Evolutionary conservation across 2,329 filamentous ascomycete genomes (phyloP), one percentile per base, ranked within the genome.

Genomic region (Colletotrichum brevisporum): DNA sequence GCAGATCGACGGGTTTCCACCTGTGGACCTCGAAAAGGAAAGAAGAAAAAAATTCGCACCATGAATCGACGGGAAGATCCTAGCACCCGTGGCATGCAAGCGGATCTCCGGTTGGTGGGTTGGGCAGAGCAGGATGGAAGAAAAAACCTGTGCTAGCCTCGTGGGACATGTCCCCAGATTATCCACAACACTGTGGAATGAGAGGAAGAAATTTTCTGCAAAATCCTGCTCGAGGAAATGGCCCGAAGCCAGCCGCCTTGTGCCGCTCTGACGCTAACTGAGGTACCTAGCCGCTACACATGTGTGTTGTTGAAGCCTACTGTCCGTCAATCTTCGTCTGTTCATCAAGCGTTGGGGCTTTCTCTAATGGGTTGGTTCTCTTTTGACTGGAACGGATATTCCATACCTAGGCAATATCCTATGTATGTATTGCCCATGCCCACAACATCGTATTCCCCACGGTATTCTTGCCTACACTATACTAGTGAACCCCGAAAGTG

Each of bases 131-230:
- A 24, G 15, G 15, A 47, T 10, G 21, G 39, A 48, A n/a, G 60
- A 52, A 15, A 31, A 55, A 63, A 54, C 36, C 43, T 47, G 21
- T 62, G 31, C 24, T 54, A 53, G 65, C 53, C 65, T 53, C 65
- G 61, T 68, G 60, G 48, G n/a, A n/a, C n/a, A n/a, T 65, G 24
- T 58, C 65, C 61, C 65, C 65, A 59, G 65, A 54, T 66, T 65
- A 68, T 68, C 65, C 65, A 68, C 54, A 57, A n/a, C 36, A 21
- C 10, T 24, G n/a, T 12, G 18, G n/a, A 21, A n/a, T 18, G 18
- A 50, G 21, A 21, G 18, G 9, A 50, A 47, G 48, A 52, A 41
- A 36, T 31, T 10, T 36, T 15, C 51, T 53, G 24, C n/a, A 26
- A 54, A 53, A 27, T n/a, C 41, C 9, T 45, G 36, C 24, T 31